phyloP scores from a whole-genome alignment of 1,284 basidiomycete genomes.

The Moesziomyces aphidis region DNA sequence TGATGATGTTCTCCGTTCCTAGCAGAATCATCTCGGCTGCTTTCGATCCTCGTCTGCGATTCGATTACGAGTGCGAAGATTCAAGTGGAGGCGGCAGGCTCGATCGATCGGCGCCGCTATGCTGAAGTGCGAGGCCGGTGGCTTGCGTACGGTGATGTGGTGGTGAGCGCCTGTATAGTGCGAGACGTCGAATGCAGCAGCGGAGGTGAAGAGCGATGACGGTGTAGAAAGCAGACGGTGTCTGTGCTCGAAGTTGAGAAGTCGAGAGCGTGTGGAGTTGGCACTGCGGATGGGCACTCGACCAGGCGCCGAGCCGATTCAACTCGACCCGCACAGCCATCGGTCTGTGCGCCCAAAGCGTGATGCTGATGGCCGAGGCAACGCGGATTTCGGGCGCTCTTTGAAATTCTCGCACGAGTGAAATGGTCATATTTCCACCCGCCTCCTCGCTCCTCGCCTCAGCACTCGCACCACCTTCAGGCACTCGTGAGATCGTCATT shows the following conservation, averaged over 20 bases:
- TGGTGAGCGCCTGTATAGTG: too few relatives aligned
- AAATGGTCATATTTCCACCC: neutral
- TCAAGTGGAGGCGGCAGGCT: neutral
- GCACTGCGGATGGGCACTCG: conserved; percentile 18
- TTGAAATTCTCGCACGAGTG: conserved; percentile 24
- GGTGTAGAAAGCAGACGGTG: neutral
- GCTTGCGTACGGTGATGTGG: too few relatives aligned
- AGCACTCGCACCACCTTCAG: too few relatives aligned
- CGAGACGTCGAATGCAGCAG: neutral
- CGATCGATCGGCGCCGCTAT: too few relatives aligned
- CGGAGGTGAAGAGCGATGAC: neutral
- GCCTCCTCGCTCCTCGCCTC: too few relatives aligned
- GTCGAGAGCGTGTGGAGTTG: conserved; percentile 28
- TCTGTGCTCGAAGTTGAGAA: neutral
- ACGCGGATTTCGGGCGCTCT: neutral
- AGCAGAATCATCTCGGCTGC: conserved; percentile 64
- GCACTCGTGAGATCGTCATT: too few relatives aligned
- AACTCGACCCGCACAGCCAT: conserved; percentile 23
- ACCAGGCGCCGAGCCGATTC: conserved; percentile 9
- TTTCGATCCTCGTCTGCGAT: neutral
- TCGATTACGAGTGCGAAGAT: neutral
- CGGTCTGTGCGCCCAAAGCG: conserved; percentile 35
- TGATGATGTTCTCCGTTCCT: conserved; percentile 76
- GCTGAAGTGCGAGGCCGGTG: neutral
- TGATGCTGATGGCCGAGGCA: neutral